phyloP scores from a whole-genome alignment of 352 stramenopile species.

The Aphanomyces astaci region DNA sequence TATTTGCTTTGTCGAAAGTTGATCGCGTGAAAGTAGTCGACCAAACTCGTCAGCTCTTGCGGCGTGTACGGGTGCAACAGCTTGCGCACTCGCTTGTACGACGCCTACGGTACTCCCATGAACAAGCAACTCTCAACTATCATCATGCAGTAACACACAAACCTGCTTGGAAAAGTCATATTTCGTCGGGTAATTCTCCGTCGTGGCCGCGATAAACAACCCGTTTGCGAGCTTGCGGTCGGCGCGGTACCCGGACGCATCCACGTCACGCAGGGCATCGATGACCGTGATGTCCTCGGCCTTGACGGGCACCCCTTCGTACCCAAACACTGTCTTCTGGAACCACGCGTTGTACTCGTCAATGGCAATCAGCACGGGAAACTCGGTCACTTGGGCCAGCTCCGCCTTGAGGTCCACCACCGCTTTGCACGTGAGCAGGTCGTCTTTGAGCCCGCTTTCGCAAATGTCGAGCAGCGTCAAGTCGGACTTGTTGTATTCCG shows the following conservation, averaged over 20 bases:
- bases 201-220: constrained; percentile 70
- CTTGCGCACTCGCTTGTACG: constrained; percentile 54
- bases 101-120: background rate
- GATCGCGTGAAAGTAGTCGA: constrained; percentile 42
- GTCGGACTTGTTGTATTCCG: constrained; percentile 42
- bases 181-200: constrained; percentile 75
- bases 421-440: constrained; percentile 69
- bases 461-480: constrained; percentile 75
- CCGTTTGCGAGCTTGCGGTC: constrained; percentile 68
- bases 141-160: no score
- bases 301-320: constrained; percentile 65
- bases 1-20: constrained; percentile 20
- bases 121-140: no score
- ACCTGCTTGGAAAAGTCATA: constrained; percentile 76
- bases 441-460: constrained; percentile 67
- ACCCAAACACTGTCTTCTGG: constrained; percentile 78
- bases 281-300: constrained; percentile 77
- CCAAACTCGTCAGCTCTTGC: constrained; percentile 62
- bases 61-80: constrained; percentile 71
- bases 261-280: constrained; percentile 62
- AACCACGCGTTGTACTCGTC: constrained; percentile 88
- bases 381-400: constrained; percentile 65
- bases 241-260: constrained; percentile 44
- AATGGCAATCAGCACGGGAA: constrained; percentile 76
- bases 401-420: constrained; percentile 75